Base-by-base conservation (phyloP, 768 basidiomycete species). In the Trametes cubensis region DNA sequence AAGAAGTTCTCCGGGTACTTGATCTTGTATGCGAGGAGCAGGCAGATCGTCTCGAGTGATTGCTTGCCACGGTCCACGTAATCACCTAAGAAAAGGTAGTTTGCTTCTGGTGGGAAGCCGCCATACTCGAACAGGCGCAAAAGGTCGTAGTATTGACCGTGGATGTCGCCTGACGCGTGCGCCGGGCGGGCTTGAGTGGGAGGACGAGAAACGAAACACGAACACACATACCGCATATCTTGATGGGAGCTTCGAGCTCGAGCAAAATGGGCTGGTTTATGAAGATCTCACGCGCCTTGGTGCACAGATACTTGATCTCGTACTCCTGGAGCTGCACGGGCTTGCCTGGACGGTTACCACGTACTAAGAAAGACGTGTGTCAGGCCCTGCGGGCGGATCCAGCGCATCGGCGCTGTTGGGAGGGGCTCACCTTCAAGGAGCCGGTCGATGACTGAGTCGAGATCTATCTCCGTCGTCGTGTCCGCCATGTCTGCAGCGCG, bases 1-100 rank as follows among this genome's bases (percentile, higher is more conserved):
- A 99, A 99, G 81, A 99, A 99, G 83, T 99, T 99, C 86, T 99
- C 96, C 55, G 96, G 96, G 82, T 98, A 99, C 84, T 98, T 99
- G 84, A 96, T 96, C 85, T 99, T 99, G 90, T 99, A 99, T 48
- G 96, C 95, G 68, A 99, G 87, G 62, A 99, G 84, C 48, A 99
- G 87, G 75, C 96, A 98, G 75, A 99, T 99, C n/a, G 96, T 99
- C 80, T 99, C 96, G 71, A 99, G 85, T 49, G 92, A 94, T 77
- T 99, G 96, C 78, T 99, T 99, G 70, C 96, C 96, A 75, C 96
- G 89, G 80, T 99, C 96, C 72, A 99, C 96, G 73, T 99, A 99
- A 79, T 99, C 96, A 65, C 96, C 96, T 55, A 99, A 87, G 85
- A 99, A 99, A 69, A 99, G 90, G 79, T 99, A 99, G 80, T 99